Conservation (phyloP, 805 yeast genomes). For the Ogataea siamensis region DNA sequence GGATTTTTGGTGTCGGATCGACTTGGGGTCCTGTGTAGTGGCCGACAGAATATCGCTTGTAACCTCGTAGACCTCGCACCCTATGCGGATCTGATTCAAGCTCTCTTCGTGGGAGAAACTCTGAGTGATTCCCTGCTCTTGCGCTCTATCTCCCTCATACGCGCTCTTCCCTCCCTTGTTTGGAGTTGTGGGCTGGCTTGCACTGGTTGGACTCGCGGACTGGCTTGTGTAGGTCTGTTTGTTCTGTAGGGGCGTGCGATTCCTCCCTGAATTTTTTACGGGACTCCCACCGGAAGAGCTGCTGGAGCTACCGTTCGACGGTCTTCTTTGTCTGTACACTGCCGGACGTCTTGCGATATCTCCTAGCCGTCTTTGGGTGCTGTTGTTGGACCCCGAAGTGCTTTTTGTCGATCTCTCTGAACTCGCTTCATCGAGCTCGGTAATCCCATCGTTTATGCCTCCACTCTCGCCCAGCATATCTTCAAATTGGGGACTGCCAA, state of each 20-base stretch:
- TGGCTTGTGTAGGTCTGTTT: conserved; percentile 7
- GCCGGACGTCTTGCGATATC: background rate
- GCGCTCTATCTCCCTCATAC: conserved; percentile 11
- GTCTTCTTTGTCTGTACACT: conserved; percentile 1
- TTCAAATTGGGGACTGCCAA: conserved; percentile 23
- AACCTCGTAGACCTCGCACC: conserved; percentile 21
- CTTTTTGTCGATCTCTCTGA: conserved; percentile 7
- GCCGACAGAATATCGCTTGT: conserved; percentile 24
- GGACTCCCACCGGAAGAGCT: conserved; percentile 6
- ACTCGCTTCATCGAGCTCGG: conserved; percentile 19
- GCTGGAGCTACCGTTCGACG: conserved; percentile 7
- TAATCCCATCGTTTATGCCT: conserved; percentile 25
- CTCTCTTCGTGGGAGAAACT: conserved; percentile 15
- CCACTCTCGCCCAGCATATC: conserved; percentile 24
- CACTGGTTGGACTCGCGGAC: conserved; percentile 9
- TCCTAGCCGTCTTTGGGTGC: conserved; percentile 10
- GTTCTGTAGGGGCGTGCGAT: conserved; percentile 17
- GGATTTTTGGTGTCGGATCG: conserved; percentile 14
- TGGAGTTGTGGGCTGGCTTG: conserved; percentile 15
- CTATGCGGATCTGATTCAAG: conserved; percentile 17
- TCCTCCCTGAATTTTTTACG: conserved; percentile 22
- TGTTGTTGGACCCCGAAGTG: conserved; percentile 8
- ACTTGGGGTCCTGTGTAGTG: conserved; percentile 21
- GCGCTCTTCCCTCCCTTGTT: conserved; percentile 8
- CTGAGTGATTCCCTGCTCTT: conserved; percentile 9